These are phyloP conservation scores for Alloteropsis semialata DNA, from an alignment of 176 grass and related monocot genomes.

Conservation along the genomic window DNA sequence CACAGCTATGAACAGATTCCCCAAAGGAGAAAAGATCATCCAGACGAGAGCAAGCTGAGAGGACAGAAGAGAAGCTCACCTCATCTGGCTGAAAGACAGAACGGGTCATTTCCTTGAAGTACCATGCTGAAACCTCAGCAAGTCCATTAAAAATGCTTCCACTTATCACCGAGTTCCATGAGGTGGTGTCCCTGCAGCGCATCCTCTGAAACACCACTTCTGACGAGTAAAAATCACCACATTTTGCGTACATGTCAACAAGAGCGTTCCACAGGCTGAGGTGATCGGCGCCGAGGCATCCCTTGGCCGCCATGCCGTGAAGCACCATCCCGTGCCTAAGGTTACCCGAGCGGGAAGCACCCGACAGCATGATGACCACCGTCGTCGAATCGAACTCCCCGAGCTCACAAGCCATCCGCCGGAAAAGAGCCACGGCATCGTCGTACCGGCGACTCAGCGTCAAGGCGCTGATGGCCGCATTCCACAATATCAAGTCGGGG, in stretches of 20 bases:
- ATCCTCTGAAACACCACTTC: slow-evolving; percentile 57
- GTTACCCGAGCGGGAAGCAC: slow-evolving; percentile 28
- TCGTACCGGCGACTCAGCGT: slow-evolving; percentile 6
- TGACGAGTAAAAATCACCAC: slow-evolving; percentile 34
- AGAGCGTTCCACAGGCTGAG: slow-evolving; percentile 60
- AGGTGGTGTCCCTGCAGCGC: slow-evolving; percentile 45
- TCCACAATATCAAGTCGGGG: slow-evolving; percentile 69
- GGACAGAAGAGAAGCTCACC: slow-evolving; percentile 53
- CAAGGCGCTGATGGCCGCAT: slow-evolving; percentile 47
- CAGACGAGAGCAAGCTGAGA: slow-evolving; percentile 35
- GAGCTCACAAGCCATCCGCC: slow-evolving; percentile 34
- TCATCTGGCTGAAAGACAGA: slow-evolving; percentile 40
- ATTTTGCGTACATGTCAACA: slow-evolving; percentile 76
- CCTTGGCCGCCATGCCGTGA: slow-evolving; percentile 43
- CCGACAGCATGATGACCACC: slow-evolving; percentile 58
- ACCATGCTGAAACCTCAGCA: slow-evolving; percentile 24
- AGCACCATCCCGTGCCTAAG: slow-evolving; percentile 39
- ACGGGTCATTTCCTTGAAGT: slow-evolving; percentile 67
- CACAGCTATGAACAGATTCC: slow-evolving; percentile 60
- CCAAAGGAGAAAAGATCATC: slow-evolving; percentile 42
- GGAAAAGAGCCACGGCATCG: slow-evolving; percentile 37
- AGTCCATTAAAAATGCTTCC: slow-evolving; percentile 49
- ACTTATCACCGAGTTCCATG: slow-evolving; percentile 77
- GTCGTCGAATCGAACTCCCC: slow-evolving; percentile 54
- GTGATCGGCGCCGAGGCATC: slow-evolving; percentile 19